Conservation (phyloP, 2,329 filamentous ascomycete species). For the Pseudogymnoascus sp. region DNA sequence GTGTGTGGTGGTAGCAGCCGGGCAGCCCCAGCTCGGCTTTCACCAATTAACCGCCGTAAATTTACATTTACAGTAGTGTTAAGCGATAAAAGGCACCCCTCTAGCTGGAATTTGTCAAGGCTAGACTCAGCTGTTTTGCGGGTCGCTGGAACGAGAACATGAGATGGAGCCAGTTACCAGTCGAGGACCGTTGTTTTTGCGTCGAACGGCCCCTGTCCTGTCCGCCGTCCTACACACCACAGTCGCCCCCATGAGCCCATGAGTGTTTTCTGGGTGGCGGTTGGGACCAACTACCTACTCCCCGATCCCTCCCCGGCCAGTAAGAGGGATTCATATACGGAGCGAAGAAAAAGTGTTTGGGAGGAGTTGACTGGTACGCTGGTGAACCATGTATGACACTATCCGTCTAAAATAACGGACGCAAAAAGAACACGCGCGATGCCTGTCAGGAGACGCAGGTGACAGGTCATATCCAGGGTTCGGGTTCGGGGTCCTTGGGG, state of each 20-base stretch:
- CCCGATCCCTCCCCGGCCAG: neutral
- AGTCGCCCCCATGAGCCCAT: neutral
- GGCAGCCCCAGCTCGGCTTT: neutral
- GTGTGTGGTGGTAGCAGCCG: neutral
- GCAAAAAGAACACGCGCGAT: neutral
- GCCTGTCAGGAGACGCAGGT: neutral
- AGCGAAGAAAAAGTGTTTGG: neutral
- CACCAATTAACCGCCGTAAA: neutral
- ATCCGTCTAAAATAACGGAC: neutral
- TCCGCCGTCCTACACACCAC: neutral
- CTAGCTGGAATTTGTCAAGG: neutral
- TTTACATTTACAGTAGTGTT: neutral
- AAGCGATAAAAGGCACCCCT: neutral
- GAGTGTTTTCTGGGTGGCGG: neutral
- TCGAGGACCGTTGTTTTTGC: neutral
- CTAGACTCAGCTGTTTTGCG: slow-evolving; percentile 3
- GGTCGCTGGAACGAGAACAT: neutral
- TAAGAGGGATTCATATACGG: slow-evolving; percentile 1
- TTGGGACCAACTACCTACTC: neutral
- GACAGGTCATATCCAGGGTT: slow-evolving; percentile 3
- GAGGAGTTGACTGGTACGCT: too few species aligned
- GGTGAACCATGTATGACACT: neutral
- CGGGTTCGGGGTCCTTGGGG: neutral
- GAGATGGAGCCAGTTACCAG: neutral
- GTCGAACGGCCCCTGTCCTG: neutral